Percentiles rank a stretch among this genome's conserved stretches.
phyloP scores from a whole-genome alignment of 177 flowering plant genomes.

The Vitis hybrid region DNA sequence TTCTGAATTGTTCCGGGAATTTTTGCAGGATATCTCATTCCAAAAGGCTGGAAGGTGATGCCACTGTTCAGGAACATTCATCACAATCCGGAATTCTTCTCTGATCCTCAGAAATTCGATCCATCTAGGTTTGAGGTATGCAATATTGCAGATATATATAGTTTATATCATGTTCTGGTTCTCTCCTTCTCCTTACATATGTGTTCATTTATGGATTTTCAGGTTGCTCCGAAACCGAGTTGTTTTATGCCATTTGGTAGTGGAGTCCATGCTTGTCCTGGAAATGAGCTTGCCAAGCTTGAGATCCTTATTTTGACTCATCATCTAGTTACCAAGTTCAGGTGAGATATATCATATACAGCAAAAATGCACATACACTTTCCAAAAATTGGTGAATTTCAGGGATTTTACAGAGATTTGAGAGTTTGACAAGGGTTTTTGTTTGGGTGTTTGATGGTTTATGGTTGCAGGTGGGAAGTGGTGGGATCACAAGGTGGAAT shows the following conservation, averaged over 20 bases:
- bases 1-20: neutral
- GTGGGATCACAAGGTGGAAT: slow-evolving; percentile 38
- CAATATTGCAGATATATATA: neutral
- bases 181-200: neutral
- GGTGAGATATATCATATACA: slow-evolving; percentile 26
- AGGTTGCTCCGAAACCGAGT: slow-evolving; percentile 62
- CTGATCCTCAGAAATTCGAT: slow-evolving; percentile 58
- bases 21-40: slow-evolving; percentile 48
- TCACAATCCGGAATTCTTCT: slow-evolving; percentile 49
- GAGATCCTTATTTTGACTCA: slow-evolving; percentile 68
- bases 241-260: slow-evolving; percentile 80
- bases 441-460: slow-evolving; percentile 10
- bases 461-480: slow-evolving; percentile 53
- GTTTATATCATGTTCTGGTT: neutral
- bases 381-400: too few species aligned
- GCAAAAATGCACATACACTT: neutral
- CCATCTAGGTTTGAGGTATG: slow-evolving; percentile 70
- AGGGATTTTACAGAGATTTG: neutral
- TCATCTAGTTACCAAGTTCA: slow-evolving; percentile 62
- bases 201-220: neutral
- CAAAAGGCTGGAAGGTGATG: slow-evolving; percentile 67
- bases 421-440: neutral
- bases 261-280: slow-evolving; percentile 77
- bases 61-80: slow-evolving; percentile 61
- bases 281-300: slow-evolving; percentile 79